A percentile compares a stretch with the other conserved stretches of the same genome.
These are phyloP conservation scores for Wickerhamiella spandovensis DNA, from an alignment of 805 yeast species.

Conservation along the genomic window DNA sequence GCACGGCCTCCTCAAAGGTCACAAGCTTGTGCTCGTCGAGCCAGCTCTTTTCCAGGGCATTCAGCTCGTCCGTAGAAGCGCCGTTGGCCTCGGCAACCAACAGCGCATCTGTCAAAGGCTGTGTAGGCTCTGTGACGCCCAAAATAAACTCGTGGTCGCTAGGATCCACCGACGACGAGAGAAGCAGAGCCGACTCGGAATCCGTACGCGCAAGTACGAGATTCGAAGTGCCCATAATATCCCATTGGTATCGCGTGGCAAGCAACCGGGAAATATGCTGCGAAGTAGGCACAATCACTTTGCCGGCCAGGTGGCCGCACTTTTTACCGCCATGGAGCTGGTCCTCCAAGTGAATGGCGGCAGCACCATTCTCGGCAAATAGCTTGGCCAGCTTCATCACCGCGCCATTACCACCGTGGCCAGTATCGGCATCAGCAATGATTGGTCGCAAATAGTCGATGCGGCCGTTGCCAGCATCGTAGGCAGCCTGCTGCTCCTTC, in stretches of 20 bases:
- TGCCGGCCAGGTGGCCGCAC: constrained; percentile 52
- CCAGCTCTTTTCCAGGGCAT: constrained; percentile 36
- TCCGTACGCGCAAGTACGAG: constrained; percentile 49
- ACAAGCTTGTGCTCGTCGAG: constrained; percentile 27
- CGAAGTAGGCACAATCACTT: constrained; percentile 46
- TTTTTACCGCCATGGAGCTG: constrained; percentile 54
- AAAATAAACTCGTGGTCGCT: constrained; percentile 42
- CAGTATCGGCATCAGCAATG: constrained; percentile 56
- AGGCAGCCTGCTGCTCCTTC: constrained; percentile 15
- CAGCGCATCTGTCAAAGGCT: constrained; percentile 35
- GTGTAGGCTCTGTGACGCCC: constrained; percentile 31
- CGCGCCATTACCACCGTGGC: constrained; percentile 49
- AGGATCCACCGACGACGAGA: constrained; percentile 41
- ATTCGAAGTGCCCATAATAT: constrained; percentile 46
- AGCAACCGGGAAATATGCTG: constrained; percentile 40
- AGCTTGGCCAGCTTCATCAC: constrained; percentile 53
- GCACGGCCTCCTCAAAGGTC: constrained; percentile 41
- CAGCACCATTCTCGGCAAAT: constrained; percentile 56
- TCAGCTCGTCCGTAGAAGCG: constrained; percentile 25
- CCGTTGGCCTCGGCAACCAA: constrained; percentile 33
- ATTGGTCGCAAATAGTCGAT: constrained; percentile 48
- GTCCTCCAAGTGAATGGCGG: constrained; percentile 53
- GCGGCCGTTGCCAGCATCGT: constrained; percentile 14
- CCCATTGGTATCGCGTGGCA: constrained; percentile 53
- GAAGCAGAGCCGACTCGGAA: constrained; percentile 39